Base-by-base conservation (phyloP, 306 rosid species). In the Dalbergia cochinchinensis region DNA sequence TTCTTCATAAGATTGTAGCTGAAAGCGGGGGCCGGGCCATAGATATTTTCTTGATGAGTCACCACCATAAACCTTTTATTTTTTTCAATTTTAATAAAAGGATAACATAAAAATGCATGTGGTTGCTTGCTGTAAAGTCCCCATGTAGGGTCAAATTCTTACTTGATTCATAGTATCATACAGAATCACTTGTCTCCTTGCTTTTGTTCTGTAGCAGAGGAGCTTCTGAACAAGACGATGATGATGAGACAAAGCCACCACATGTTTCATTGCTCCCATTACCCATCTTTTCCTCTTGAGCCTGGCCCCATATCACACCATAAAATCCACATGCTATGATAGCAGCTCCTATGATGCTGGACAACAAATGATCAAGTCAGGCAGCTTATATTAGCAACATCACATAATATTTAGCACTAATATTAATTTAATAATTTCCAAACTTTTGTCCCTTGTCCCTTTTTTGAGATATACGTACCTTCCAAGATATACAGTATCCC, bases 231-330 rank as follows among this genome's bases (percentile, higher is more conserved):
- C 69, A 72, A 3, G 73, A 18, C 1, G 80, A 64, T 18, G 57
- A 14, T 50, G 7, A 37, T 37, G 41, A 4, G 8, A 16, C 60
- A 22, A 7, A 55, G 31, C 26, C 4, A 26, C 2, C 31, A 74
- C 14, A 53, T 4, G 11, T 37, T 78, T 35, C 81, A 26, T 48
- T 0, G 4, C 59, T 26, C 22, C 74, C 62, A 4, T 3, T 3
- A 12, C 11, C 78, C 53, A 15, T 55, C 18, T 37, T 81, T 60
- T 78, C 77, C 26, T 84, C 88, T 70, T 84, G 80, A 8, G 82
- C 66, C 61, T 81, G 69, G 7, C 90, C 90, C 90, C 90, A 87
- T 57, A 84, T 59, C 62, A 84, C 88, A 22, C 63, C 86, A 68
- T 84, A 87, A 74, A 87, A 87, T 26, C 87, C 90, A 11, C 78